Conservation (phyloP, 225 moss, liverwort and hornwort species). For the Bryoerythrophyllum caledonicum region DNA sequence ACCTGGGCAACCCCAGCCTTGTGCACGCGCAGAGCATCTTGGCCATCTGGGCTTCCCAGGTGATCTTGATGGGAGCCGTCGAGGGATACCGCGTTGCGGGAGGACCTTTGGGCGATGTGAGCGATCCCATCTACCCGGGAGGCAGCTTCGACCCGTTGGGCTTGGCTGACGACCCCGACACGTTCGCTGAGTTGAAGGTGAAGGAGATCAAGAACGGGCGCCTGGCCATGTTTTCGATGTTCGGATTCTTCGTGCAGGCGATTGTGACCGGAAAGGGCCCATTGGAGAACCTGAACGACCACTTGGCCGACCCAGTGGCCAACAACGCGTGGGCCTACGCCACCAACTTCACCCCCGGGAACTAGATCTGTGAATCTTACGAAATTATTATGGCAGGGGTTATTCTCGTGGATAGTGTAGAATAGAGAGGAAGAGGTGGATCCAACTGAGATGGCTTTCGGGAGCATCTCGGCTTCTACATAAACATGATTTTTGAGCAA, state of each 20-base stretch:
- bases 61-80: conserved; percentile 1
- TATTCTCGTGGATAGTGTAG: neutral
- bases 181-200: conserved; percentile 21
- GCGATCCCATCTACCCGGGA: too few species aligned
- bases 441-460: neutral
- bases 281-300: conserved; percentile 20
- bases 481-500: neutral
- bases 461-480: neutral
- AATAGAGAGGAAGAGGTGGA: neutral
- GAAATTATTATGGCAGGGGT: neutral
- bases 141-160: neutral
- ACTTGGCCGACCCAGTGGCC: neutral
- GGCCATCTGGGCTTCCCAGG: conserved; percentile 17
- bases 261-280: conserved; percentile 13
- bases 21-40: conserved; percentile 59
- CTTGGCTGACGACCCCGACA: conserved; percentile 31
- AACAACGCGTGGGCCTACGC: conserved; percentile 23
- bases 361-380: neutral
- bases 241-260: too few species aligned
- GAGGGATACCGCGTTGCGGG: too few species aligned
- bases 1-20: conserved; percentile 30
- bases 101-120: too few species aligned
- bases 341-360: conserved; percentile 20
- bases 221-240: conserved; percentile 15
- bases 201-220: conserved; percentile 27